Conservation (phyloP, 768 basidiomycete genomes). For the Boletus pseudopeckii region DNA sequence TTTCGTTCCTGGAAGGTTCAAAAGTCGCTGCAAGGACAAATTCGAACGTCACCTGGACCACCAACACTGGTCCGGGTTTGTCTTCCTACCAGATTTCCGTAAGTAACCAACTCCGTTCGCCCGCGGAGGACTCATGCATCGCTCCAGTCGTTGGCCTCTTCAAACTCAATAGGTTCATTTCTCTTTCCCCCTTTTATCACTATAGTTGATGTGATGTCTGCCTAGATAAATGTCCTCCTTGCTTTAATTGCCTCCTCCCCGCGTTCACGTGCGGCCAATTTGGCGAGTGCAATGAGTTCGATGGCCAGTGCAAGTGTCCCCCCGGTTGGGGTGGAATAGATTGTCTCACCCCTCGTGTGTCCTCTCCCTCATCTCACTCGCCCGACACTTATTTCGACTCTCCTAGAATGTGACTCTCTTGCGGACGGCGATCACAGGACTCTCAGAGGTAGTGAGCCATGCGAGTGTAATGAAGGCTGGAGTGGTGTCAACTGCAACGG, state of each 20-base stretch:
- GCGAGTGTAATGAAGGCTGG: constrained; percentile 95
- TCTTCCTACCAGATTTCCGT: constrained; percentile 28
- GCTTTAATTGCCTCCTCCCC: constrained; percentile 95
- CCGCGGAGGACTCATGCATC: constrained; percentile 10
- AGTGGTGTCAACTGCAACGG: constrained; percentile 97
- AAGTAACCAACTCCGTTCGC: constrained; percentile 2
- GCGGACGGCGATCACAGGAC: constrained; percentile 85
- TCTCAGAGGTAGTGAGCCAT: constrained; percentile 71
- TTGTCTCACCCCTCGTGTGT: constrained; percentile 87
- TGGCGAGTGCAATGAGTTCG: constrained; percentile 84
- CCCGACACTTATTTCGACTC: background rate
- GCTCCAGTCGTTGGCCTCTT: constrained; percentile 20
- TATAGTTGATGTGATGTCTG: background rate
- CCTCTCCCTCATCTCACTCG: constrained; percentile 2
- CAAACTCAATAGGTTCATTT: constrained; percentile 16
- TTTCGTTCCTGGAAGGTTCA: constrained; percentile 2
- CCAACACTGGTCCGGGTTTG: constrained; percentile 10
- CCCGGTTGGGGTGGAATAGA: constrained; percentile 98
- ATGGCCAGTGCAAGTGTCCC: constrained; percentile 96
- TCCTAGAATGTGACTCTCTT: constrained; percentile 86
- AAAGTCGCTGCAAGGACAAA: constrained; percentile 1
- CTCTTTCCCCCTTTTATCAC: too few species aligned
- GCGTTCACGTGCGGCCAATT: constrained; percentile 91
- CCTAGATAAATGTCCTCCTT: constrained; percentile 70
- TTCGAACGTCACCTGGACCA: constrained; percentile 18